phyloP scores from a whole-genome alignment of 257 asterid genomes.

The Lavandula angustifolia region DNA sequence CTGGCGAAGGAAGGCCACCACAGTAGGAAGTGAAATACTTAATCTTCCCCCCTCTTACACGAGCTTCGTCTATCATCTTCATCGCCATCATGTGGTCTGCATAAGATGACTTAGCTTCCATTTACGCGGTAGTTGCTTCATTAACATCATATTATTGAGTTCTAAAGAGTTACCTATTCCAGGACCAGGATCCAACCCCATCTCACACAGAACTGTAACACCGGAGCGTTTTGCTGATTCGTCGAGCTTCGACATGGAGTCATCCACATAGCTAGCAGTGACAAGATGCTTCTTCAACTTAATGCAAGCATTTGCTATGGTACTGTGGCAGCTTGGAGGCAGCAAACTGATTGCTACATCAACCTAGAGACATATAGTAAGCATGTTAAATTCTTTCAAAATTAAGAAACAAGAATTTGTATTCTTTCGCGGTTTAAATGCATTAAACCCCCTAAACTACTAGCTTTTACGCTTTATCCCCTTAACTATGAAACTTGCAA shows the following conservation, averaged over 20 bases:
- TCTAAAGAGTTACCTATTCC: slow-evolving; percentile 71
- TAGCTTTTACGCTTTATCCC: too few relatives aligned
- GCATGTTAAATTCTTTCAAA: slow-evolving; percentile 10
- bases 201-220: slow-evolving; percentile 84
- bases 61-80: slow-evolving; percentile 93
- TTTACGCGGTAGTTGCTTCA: neutral
- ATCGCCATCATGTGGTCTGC: slow-evolving; percentile 99
- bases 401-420: neutral
- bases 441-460: too few relatives aligned
- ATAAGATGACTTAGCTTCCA: slow-evolving; percentile 12
- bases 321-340: slow-evolving; percentile 84
- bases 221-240: slow-evolving; percentile 71
- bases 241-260: slow-evolving; percentile 76
- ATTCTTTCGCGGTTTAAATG: too few relatives aligned
- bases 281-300: slow-evolving; percentile 85
- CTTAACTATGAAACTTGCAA: too few relatives aligned
- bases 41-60: slow-evolving; percentile 71
- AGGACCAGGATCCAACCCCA: slow-evolving; percentile 99
- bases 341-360: slow-evolving; percentile 90
- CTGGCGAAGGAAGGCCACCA: slow-evolving; percentile 97
- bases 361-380: slow-evolving; percentile 52
- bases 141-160: slow-evolving; percentile 1
- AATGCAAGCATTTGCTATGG: slow-evolving; percentile 75
- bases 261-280: slow-evolving; percentile 96
- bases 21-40: slow-evolving; percentile 88